These are phyloP conservation scores for Solanum virginianum DNA, from an alignment of 257 asterid species.

Conservation along the genomic window DNA sequence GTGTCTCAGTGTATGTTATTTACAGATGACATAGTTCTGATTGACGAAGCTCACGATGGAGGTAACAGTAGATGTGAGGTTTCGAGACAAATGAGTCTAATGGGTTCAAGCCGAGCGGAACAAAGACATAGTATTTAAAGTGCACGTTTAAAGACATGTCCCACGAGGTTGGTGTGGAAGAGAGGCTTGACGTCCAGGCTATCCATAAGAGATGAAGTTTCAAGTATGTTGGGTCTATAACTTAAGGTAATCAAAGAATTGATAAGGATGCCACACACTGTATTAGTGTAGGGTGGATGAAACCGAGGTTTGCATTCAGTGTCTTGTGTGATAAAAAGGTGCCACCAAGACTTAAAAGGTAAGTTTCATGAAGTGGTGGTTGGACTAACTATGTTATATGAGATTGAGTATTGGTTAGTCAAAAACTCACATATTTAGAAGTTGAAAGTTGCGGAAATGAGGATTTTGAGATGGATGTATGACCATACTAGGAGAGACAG, in stretches of 20 bases:
- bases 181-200: not conserved
- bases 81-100: not conserved
- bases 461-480: not conserved
- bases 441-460: not conserved
- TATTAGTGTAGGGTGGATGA: not conserved
- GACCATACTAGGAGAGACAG: not conserved
- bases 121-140: not conserved
- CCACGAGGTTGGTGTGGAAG: not conserved
- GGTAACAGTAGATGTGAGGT: not conserved
- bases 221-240: not conserved
- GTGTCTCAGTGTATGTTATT: not conserved
- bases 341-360: not conserved
- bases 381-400: not conserved
- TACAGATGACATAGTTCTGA: not conserved
- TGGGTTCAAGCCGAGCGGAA: not conserved
- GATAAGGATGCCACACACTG: not conserved
- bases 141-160: not conserved
- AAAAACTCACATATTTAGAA: not conserved
- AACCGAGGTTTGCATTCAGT: not conserved
- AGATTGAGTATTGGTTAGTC: not conserved
- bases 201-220: not conserved
- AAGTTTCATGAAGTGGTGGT: not conserved
- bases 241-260: not conserved
- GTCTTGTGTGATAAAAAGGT: not conserved
- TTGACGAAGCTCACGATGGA: not conserved